Base-by-base conservation (phyloP, 345 rosid genomes). In the Geranium brycei region DNA sequence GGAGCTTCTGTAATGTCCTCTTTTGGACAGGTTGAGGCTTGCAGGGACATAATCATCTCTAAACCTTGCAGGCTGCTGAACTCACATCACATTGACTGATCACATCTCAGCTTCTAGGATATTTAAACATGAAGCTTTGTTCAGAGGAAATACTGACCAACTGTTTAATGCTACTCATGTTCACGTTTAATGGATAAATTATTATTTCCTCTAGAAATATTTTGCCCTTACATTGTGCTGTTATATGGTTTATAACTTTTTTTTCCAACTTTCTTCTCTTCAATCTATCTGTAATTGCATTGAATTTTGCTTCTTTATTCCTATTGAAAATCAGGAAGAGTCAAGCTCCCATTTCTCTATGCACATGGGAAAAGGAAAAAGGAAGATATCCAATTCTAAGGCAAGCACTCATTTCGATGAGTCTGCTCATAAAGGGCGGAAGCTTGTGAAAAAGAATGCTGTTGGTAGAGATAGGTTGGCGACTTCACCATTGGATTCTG, bases 361-460 rank as follows among this genome's bases (percentile, higher is more conserved):
- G 57, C 65, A 4, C 51, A 56, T 57, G 12, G 30, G n/a, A 11
- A 74, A 76, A 59, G 75, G 68, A 38, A 78, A 75, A 67, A 73
- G 75, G 55, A 65, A 70, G 60, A 63, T 63, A 47, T 68, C 59
- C 41, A 63, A 59, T 70, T 69, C 35, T 40, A 64, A 32, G 51
- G 64, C 71, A 64, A 68, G 67, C 73, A 69, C 66, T 63, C 69
- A 67, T 62, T 59, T 56, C 30, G 79, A 65, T 6, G 79, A 78
- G 69, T 66, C 84, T 80, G 73, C 79, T 61, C 61, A 40, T 64
- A 82, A 77, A 61, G 71, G 81, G 6, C 72, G 72, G 68, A 88
- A 75, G 72, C 69, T 82, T 64, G 74, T 78, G 71, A 82, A 79
- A 75, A 81, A 69, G 72, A 75, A 65, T 60, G 61, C 57, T 18